Percentiles rank a stretch among this genome's conserved stretches.
These are phyloP conservation scores for Debaryomyces maramus DNA, from an alignment of 805 yeast species.

Conservation along the genomic window DNA sequence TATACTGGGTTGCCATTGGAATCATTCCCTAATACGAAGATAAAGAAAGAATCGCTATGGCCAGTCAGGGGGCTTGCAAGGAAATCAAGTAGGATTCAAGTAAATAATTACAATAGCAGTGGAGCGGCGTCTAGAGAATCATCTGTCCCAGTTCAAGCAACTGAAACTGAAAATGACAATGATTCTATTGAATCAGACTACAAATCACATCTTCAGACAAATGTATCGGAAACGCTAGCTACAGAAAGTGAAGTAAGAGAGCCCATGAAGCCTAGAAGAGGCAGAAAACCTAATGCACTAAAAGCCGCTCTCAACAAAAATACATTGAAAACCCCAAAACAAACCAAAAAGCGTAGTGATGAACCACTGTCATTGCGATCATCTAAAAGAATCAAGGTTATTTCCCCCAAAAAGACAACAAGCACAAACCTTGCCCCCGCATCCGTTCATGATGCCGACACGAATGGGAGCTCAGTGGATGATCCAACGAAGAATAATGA, in stretches of 20 bases:
- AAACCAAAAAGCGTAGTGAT: slow-evolving; percentile 3
- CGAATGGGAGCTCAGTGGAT: slow-evolving; percentile 7
- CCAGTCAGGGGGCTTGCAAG: slow-evolving; percentile 29
- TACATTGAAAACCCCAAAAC: slow-evolving; percentile 7
- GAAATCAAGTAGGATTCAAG: slow-evolving; percentile 8
- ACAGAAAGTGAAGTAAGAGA: slow-evolving; percentile 20
- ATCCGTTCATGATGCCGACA: slow-evolving; percentile 6
- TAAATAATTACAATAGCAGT: not conserved
- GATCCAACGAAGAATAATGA: slow-evolving; percentile 52
- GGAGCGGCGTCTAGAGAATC: slow-evolving; percentile 9
- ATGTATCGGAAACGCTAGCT: slow-evolving; percentile 11
- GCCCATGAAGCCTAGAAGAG: slow-evolving; percentile 7
- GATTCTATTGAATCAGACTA: slow-evolving; percentile 13
- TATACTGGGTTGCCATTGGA: slow-evolving; percentile 76
- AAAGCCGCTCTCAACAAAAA: slow-evolving; percentile 1
- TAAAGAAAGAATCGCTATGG: slow-evolving; percentile 58
- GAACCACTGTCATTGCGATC: slow-evolving; percentile 14
- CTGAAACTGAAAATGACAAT: slow-evolving; percentile 10
- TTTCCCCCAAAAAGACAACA: slow-evolving; percentile 31
- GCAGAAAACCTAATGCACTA: slow-evolving; percentile 3
- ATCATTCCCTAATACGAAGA: slow-evolving; percentile 61
- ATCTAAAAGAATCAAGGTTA: slow-evolving; percentile 29
- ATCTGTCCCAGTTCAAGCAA: slow-evolving; percentile 15
- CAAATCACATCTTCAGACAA: slow-evolving; percentile 14
- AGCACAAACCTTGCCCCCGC: slow-evolving; percentile 27